Evolutionary conservation across 202 grass and related monocot genomes (phyloP).

Genomic region (Zoysia matrella): DNA sequence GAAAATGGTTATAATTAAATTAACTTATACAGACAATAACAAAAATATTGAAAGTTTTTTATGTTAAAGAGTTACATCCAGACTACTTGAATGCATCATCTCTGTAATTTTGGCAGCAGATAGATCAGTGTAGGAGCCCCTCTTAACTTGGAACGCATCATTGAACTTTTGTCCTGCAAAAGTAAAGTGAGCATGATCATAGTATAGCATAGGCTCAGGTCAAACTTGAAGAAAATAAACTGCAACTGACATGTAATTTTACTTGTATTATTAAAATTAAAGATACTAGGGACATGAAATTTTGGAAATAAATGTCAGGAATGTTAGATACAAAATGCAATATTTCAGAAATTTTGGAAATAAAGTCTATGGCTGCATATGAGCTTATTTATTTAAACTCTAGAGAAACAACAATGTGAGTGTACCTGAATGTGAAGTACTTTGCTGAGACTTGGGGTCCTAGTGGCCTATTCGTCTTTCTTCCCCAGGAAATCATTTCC

Average conservation of each 20-base stretch:
- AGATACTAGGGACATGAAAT: too few relatives aligned
- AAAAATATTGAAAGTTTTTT: conserved; percentile 19
- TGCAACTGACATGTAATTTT: background rate
- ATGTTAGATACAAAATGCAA: too few relatives aligned
- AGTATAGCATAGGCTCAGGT: conserved; percentile 23
- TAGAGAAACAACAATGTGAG: conserved; percentile 4
- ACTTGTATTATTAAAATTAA: conserved; percentile 22
- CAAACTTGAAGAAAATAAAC: conserved; percentile 9
- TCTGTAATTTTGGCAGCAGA: conserved; percentile 80
- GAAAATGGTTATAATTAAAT: conserved; percentile 42
- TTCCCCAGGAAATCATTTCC: conserved; percentile 49
- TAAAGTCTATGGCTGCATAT: background rate
- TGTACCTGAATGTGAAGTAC: conserved; percentile 50
- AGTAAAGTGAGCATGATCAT: conserved; percentile 36
- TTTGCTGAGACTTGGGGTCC: conserved; percentile 59
- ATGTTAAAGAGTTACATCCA: conserved; percentile 83
- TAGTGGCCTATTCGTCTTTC: conserved; percentile 58
- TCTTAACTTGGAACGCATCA: conserved; percentile 74
- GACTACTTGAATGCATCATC: too few relatives aligned
- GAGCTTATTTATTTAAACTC: conserved; percentile 29
- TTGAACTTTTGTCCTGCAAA: conserved; percentile 81
- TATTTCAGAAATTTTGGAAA: conserved; percentile 9
- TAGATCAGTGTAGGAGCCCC: conserved; percentile 76
- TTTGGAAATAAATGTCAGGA: too few relatives aligned
- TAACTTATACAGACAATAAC: background rate